phyloP scores from a whole-genome alignment of 495 filamentous ascomycete species.

The Choiromyces venosus region DNA sequence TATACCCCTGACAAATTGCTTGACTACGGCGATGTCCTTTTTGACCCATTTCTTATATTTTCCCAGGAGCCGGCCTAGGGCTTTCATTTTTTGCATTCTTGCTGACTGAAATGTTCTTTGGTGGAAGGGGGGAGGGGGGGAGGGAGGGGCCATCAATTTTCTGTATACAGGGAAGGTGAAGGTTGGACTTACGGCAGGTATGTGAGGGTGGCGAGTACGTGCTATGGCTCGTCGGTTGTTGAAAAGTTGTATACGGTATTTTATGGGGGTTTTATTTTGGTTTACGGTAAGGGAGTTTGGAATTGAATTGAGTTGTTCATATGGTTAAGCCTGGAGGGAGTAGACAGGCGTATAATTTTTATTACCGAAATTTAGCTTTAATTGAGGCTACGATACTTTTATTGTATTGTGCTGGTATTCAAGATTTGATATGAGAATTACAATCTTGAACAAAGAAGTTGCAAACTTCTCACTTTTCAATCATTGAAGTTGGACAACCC shows the following conservation, averaged over 20 bases:
- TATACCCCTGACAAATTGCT: neutral
- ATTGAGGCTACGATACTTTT: neutral
- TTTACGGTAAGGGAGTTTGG: neutral
- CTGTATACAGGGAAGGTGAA: neutral
- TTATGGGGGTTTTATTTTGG: neutral
- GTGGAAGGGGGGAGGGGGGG: too few relatives aligned
- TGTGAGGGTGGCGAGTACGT: neutral
- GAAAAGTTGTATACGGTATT: neutral
- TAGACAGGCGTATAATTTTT: neutral
- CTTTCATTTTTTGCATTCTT: neutral
- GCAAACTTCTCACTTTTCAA: neutral
- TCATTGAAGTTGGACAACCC: neutral
- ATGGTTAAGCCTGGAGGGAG: neutral
- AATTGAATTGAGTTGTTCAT: neutral
- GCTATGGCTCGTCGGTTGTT: neutral
- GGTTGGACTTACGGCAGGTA: neutral
- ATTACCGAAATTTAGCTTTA: neutral
- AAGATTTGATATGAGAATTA: neutral
- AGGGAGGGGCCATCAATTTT: neutral
- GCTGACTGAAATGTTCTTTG: neutral
- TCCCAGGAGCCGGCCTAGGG: neutral
- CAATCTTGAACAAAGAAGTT: neutral
- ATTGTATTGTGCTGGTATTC: neutral
- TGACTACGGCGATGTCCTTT: neutral
- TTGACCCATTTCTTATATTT: neutral